Base-by-base conservation (phyloP, 495 filamentous ascomycete species). In the Lindgomyces ingoldianus region DNA sequence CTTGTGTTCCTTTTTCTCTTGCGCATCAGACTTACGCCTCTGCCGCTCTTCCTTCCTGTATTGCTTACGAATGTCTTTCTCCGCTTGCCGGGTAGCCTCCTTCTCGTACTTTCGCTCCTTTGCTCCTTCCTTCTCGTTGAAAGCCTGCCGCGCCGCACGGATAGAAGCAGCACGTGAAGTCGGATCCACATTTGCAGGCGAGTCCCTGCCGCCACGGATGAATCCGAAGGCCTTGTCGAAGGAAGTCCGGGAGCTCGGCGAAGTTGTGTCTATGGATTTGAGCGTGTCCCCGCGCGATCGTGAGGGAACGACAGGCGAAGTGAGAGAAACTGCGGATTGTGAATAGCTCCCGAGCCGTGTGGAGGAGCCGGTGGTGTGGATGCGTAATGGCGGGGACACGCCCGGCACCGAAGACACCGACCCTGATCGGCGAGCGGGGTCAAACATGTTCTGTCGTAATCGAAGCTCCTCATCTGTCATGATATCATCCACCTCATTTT, bases 81-180 rank as follows among this genome's bases (percentile, higher is more conserved):
- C 81, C 74, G 16, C 78, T 73, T 75, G 68, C 46, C 82, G 83
- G 53, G 77, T 75, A 49, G 81, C 83, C 54, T 83, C 81, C 61
- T 82, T 76, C 57, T 85, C 81, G 46, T 82, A 74, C 56, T 84
- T 83, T 26, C 76, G 78, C 22, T 77, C 79, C 63, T 87, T 86
- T 9, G 81, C 82, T n/a, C 76, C 82, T 68, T 86, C 82, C 62
- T 82, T 82, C 58, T 86, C 81, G 55, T 80, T 74, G 65, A 85
- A 86, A 2, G 83, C 83, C 26, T 68, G 65, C 3, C 83, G 81
- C 14, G 83, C 79, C 47, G 80, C 80, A 60, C 81, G 80, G 4
- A 85, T 78, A 10, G 79, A 79, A 21, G 81, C 82, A 57, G 82
- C 82, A 54, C 82, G 78, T 16, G 78, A 78, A 18, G 79, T 69